These are phyloP conservation scores for Pleurotus giganteus DNA, from an alignment of 768 basidiomycete species.

Conservation along the genomic window DNA sequence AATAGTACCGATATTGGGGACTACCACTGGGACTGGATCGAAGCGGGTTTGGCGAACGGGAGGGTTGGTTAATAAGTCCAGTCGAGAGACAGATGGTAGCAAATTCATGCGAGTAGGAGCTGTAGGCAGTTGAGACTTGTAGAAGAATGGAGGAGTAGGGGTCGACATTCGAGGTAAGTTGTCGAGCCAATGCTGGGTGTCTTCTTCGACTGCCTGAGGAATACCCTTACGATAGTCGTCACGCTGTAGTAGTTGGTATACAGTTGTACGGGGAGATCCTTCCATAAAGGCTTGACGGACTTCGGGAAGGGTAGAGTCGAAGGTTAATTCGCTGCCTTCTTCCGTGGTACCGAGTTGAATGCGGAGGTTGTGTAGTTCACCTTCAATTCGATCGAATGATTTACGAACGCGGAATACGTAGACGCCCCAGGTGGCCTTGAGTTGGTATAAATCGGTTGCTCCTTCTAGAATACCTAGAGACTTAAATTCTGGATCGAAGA, in stretches of 20 bases:
- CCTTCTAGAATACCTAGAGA: not conserved
- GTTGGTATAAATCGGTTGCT: not conserved
- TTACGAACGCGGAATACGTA: not conserved
- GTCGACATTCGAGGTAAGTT: not conserved
- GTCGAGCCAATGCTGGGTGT: not conserved
- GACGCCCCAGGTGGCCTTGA: not conserved
- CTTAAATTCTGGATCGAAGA: not conserved
- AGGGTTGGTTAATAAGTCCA: no score
- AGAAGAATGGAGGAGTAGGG: not conserved
- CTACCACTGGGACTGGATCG: not conserved
- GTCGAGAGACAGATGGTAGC: not conserved
- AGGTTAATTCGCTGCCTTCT: not conserved
- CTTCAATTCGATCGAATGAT: not conserved
- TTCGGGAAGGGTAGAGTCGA: not conserved
- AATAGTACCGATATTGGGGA: not conserved
- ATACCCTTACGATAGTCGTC: not conserved
- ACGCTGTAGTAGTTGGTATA: not conserved
- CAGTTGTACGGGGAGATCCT: not conserved
- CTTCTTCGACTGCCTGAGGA: not conserved
- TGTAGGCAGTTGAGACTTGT: not conserved
- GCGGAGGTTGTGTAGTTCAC: not conserved
- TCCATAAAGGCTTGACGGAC: not conserved
- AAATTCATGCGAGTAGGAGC: not conserved
- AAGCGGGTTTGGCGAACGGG: not conserved
- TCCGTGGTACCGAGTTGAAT: not conserved